Conservation (phyloP, 345 rosid species). For the Viola odorata region DNA sequence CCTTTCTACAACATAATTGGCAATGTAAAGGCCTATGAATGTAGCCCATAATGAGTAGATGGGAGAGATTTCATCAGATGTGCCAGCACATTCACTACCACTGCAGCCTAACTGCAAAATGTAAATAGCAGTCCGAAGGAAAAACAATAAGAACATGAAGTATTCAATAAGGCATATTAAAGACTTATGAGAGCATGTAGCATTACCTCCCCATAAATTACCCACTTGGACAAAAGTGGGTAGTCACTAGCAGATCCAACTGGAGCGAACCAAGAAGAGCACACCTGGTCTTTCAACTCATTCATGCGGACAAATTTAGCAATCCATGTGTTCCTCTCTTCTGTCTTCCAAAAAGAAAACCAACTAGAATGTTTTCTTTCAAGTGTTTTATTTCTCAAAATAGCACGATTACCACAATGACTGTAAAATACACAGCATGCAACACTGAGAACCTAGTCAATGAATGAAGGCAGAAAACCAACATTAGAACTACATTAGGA, state of each 20-base stretch:
- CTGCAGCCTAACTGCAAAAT: slow-evolving; percentile 50
- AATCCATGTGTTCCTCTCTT: slow-evolving; percentile 63
- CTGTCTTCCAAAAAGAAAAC: slow-evolving; percentile 72
- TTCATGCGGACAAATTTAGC: slow-evolving; percentile 63
- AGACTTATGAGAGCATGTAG: neutral
- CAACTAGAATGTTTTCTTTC: slow-evolving; percentile 49
- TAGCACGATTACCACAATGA: slow-evolving; percentile 96
- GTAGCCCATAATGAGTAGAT: slow-evolving; percentile 99
- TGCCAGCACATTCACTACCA: slow-evolving; percentile 57
- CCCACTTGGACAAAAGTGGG: slow-evolving; percentile 97
- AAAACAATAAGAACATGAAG: slow-evolving; percentile 6
- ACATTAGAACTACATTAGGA: neutral
- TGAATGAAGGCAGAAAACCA: slow-evolving; percentile 7
- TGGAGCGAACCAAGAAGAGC: slow-evolving; percentile 99
- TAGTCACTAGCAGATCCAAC: slow-evolving; percentile 99
- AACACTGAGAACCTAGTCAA: slow-evolving; percentile 78
- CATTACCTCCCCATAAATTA: slow-evolving; percentile 90
- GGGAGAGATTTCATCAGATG: slow-evolving; percentile 93
- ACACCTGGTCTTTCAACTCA: slow-evolving; percentile 90
- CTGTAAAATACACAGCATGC: slow-evolving; percentile 98
- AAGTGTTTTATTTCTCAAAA: slow-evolving; percentile 48
- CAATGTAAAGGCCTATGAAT: slow-evolving; percentile 95
- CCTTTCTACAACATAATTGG: slow-evolving; percentile 95
- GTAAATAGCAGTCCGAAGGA: slow-evolving; percentile 1
- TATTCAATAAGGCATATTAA: neutral